A percentile compares a stretch with the other conserved stretches of the same genome.
These are phyloP conservation scores for Tolypocladium nubicola DNA, from an alignment of 2,329 filamentous ascomycete genomes.

Conservation along the genomic window DNA sequence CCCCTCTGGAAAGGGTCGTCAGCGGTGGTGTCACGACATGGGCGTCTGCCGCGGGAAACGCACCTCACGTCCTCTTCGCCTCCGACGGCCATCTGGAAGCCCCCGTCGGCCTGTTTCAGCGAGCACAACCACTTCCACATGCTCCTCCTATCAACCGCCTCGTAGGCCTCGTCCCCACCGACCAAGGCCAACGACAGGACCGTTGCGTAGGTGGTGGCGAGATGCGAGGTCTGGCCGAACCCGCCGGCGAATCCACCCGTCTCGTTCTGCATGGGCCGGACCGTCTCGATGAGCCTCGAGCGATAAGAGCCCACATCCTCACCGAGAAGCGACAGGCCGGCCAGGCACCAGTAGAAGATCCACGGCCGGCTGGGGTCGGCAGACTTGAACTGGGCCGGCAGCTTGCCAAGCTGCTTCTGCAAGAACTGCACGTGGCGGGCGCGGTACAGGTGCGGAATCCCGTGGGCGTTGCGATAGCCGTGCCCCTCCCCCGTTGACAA, in stretches of 20 bases:
- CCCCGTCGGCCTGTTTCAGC: conserved; percentile 78
- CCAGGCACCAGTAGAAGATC: conserved; percentile 88
- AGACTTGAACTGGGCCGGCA: conserved; percentile 60
- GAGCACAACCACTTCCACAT: conserved; percentile 88
- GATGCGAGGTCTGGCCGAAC: conserved; percentile 81
- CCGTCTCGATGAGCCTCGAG: conserved; percentile 61
- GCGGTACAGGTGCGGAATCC: conserved; percentile 65
- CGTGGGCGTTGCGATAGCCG: conserved; percentile 53
- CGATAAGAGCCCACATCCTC: conserved; percentile 61
- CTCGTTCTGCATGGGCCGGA: conserved; percentile 70
- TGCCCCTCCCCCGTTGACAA: conserved; percentile 42
- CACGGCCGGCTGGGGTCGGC: conserved; percentile 86
- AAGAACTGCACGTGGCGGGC: conserved; percentile 52
- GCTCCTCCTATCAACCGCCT: conserved; percentile 65
- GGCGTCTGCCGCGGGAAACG: conserved; percentile 12
- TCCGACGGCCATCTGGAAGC: conserved; percentile 77
- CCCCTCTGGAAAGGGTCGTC: conserved; percentile 48
- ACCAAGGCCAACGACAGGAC: conserved; percentile 70
- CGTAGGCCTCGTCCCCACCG: conserved; percentile 62
- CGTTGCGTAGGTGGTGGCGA: conserved; percentile 80
- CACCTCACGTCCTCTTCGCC: conserved; percentile 90
- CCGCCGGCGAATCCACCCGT: conserved; percentile 86
- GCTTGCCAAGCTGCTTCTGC: conserved; percentile 42
- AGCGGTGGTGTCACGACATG: background rate
- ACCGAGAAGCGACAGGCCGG: conserved; percentile 64